These are phyloP conservation scores for Pyrus betulifolia DNA, from an alignment of 306 rosid species.

Conservation along the genomic window DNA sequence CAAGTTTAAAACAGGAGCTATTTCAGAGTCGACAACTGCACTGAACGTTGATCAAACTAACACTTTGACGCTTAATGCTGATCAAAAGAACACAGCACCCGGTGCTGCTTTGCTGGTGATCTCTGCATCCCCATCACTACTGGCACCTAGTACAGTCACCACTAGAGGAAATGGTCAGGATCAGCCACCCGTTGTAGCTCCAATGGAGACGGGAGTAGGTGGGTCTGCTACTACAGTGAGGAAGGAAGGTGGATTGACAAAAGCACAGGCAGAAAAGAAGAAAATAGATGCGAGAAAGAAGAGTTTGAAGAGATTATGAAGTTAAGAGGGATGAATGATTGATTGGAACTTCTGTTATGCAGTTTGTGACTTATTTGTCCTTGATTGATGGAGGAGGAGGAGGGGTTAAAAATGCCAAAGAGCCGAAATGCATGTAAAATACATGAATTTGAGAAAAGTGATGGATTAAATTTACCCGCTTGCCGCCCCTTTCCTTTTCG, in stretches of 20 bases:
- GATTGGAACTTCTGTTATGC: constrained; percentile 15
- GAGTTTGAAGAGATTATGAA: constrained; percentile 90
- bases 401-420: background rate
- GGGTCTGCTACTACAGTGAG: constrained; percentile 24
- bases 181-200: constrained; percentile 24
- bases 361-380: constrained; percentile 18
- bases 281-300: constrained; percentile 95
- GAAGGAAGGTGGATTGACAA: constrained; percentile 52
- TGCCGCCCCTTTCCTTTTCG: background rate
- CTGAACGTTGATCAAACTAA: constrained; percentile 78
- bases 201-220: constrained; percentile 30
- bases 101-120: constrained; percentile 44
- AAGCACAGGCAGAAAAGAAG: constrained; percentile 83
- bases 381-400: background rate
- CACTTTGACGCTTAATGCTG: constrained; percentile 47
- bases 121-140: constrained; percentile 27
- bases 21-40: constrained; percentile 88
- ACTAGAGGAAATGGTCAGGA: constrained; percentile 51
- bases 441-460: background rate
- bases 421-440: constrained; percentile 1
- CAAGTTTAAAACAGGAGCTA: constrained; percentile 80
- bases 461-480: background rate
- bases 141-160: constrained; percentile 21
- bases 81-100: constrained; percentile 40
- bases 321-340: background rate